Conservation (phyloP, 306 rosid species). For the Boehmeria nivea region DNA sequence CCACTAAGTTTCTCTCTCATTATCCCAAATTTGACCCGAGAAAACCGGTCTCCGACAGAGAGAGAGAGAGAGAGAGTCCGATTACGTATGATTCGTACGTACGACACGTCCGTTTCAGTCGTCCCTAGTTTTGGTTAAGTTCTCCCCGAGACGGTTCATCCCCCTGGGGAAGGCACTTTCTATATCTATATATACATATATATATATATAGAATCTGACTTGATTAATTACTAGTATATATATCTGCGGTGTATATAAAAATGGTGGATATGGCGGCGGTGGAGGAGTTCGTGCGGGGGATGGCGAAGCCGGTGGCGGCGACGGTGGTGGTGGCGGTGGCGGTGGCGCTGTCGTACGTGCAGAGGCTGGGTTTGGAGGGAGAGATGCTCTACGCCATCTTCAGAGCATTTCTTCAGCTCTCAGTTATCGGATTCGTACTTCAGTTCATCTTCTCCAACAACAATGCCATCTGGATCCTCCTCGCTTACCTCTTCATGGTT, state of each 20-base stretch:
- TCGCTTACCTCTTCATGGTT: constrained; percentile 94
- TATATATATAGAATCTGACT: background rate
- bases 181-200: background rate
- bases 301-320: constrained; percentile 72
- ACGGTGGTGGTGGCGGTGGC: constrained; percentile 65
- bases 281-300: constrained; percentile 55
- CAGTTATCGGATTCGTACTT: constrained; percentile 81
- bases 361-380: constrained; percentile 62
- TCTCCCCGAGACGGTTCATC: too few species aligned
- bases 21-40: too few species aligned
- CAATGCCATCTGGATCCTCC: constrained; percentile 62
- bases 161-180: constrained; percentile 19
- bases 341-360: constrained; percentile 45
- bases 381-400: constrained; percentile 66
- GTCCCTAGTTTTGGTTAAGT: too few species aligned
- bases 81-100: constrained; percentile 17
- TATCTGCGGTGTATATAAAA: background rate
- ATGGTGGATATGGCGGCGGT: background rate
- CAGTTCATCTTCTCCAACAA: constrained; percentile 76
- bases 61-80: background rate
- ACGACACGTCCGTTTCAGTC: constrained; percentile 4
- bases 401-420: constrained; percentile 83
- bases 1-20: too few species aligned
- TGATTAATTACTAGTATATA: too few species aligned
- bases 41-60: too few species aligned